Conservation (phyloP, 768 basidiomycete genomes). For the Pleurotus cornucopiae region DNA sequence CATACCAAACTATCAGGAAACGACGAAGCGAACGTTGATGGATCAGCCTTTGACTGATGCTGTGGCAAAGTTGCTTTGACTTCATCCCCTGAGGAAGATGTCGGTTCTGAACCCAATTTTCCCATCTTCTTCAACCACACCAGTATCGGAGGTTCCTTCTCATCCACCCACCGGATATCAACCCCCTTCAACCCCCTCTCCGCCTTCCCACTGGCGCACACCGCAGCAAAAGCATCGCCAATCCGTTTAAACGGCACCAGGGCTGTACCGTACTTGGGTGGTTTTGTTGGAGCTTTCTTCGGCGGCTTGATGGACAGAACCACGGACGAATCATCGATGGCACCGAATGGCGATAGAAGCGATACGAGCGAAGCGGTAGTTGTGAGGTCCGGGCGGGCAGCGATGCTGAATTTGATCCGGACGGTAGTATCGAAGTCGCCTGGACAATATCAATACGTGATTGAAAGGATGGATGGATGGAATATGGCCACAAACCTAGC, state of each 20-base stretch:
- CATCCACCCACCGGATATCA: constrained; percentile 71
- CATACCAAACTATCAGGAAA: constrained; percentile 51
- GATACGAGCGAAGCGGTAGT: constrained; percentile 42
- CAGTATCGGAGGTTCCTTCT: constrained; percentile 69
- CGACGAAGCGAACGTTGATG: constrained; percentile 48
- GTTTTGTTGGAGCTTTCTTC: constrained; percentile 50
- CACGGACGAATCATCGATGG: constrained; percentile 58
- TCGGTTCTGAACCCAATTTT: constrained; percentile 37
- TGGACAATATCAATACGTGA: constrained; percentile 17
- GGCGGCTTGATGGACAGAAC: constrained; percentile 64
- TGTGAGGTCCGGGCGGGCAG: constrained; percentile 53
- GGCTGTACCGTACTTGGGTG: constrained; percentile 66
- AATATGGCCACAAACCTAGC: constrained; percentile 36
- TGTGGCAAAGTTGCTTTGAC: constrained; percentile 19
- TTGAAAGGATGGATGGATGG: not conserved
- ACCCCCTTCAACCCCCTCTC: constrained; percentile 55
- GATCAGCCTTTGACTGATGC: constrained; percentile 20
- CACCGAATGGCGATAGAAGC: constrained; percentile 59
- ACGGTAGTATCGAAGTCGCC: constrained; percentile 73
- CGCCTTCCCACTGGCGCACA: constrained; percentile 52
- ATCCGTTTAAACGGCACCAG: constrained; percentile 76
- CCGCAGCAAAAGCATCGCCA: constrained; percentile 71
- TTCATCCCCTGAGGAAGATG: constrained; percentile 5
- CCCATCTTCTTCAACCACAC: constrained; percentile 73
- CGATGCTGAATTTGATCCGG: constrained; percentile 63